Base-by-base conservation (phyloP, 2,329 filamentous ascomycete genomes). In the Coniochaeta hoffmannii region DNA sequence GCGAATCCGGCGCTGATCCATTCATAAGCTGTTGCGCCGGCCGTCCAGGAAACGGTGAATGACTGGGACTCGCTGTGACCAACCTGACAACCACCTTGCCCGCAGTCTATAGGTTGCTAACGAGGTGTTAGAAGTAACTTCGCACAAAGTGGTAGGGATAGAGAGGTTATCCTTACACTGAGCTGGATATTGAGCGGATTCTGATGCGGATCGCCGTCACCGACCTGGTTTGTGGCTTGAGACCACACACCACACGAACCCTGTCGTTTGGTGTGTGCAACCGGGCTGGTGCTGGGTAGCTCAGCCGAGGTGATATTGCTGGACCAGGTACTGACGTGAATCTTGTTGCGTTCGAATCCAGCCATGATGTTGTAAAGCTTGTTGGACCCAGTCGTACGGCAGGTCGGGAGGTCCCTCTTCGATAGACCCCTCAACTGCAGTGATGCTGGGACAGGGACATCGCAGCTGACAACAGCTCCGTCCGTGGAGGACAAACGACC, bases 1-100 rank as follows among this genome's bases (percentile, higher is more conserved):
- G 53, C 55, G n/a, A 59, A 59, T n/a, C 55, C 36, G 10, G 19
- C 54, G 17, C 24, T 51, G 49, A 55, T 51, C 54, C 54, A 55
- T n/a, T 10, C 10, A 22, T 9, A 12, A n/a, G 31, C 34, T 8
- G 34, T 10, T 4, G 51, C 46, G 6, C 19, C 10, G 2, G 56
- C 54, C n/a, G 5, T 17, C 26, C 26, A 56, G 30, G 24, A 35
- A 49, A 58, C 30, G n/a, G 51, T 32, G 19, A 17, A 55, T 10
- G 54, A 55, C 3, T 12, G 4, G 5, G 31, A 30, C 17, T 51
- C 24, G 31, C 6, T 17, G 35, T 44, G 26, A 22, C 4, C 26
- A n/a, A 38, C 30, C 6, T 53, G 34, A 11, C 30, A 32, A 32
- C 12, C 30, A 12, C 30, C 30, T 32, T 32, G 30, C 30, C 30